Conservation (phyloP, 116 monocot genomes). For the Phalaenopsis hybrid region DNA sequence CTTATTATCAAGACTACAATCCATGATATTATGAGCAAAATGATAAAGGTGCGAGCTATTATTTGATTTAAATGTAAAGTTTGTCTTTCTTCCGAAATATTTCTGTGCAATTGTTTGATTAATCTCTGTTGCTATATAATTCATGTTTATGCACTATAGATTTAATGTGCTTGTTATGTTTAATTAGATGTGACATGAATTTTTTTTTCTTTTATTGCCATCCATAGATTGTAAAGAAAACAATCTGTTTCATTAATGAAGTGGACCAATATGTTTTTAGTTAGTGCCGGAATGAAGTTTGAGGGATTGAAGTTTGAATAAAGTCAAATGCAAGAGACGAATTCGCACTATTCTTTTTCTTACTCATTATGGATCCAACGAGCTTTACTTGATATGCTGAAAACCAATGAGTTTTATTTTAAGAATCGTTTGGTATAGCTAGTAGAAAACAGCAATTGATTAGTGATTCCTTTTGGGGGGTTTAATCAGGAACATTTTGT, state of each 20-base stretch:
- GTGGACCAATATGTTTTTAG: not conserved
- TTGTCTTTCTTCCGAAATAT: not conserved
- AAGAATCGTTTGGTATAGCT: not conserved
- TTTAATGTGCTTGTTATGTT: not conserved
- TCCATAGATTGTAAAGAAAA: not conserved
- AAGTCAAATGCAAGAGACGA: no score
- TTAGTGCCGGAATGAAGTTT: not conserved
- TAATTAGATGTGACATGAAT: not conserved
- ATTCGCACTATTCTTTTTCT: not conserved
- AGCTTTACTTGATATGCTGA: not conserved
- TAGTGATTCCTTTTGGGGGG: not conserved
- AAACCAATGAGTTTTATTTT: not conserved
- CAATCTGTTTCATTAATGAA: not conserved
- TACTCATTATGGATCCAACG: not conserved
- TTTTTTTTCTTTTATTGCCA: not conserved
- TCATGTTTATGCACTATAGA: not conserved
- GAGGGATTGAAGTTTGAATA: not conserved
- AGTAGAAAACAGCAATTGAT: not conserved
- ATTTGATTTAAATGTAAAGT: not conserved
- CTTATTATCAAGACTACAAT: conserved; percentile 93
- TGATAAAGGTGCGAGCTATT: conserved; percentile 58
- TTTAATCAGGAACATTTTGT: not conserved
- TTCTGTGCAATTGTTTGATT: not conserved
- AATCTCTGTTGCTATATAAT: not conserved
- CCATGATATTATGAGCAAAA: conserved; percentile 97